Evolutionary conservation across 2,329 filamentous ascomycete species (phyloP).

Genomic region (Hirsutella minnesotensis): DNA sequence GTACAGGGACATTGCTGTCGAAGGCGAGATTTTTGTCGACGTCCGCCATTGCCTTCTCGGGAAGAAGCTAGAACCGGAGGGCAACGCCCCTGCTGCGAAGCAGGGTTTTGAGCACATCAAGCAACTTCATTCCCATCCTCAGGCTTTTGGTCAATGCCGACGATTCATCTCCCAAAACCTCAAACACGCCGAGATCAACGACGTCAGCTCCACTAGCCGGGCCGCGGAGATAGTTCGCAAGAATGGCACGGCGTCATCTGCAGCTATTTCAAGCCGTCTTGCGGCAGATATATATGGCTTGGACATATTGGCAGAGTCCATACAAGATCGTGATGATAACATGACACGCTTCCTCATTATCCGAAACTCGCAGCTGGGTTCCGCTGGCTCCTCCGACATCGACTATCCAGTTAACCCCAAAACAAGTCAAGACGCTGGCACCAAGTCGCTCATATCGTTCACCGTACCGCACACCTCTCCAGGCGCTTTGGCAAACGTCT

Average conservation of each 20-base stretch:
- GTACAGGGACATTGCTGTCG: slow-evolving; percentile 62
- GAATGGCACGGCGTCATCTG: slow-evolving; percentile 45
- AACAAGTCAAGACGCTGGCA: slow-evolving; percentile 12
- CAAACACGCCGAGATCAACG: slow-evolving; percentile 64
- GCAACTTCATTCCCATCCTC: slow-evolving; percentile 83
- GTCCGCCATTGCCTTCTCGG: slow-evolving; percentile 84
- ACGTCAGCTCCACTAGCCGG: slow-evolving; percentile 74
- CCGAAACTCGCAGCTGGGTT: slow-evolving; percentile 19
- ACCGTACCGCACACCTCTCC: slow-evolving; percentile 66
- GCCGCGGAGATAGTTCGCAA: slow-evolving; percentile 67
- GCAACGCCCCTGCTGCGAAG: slow-evolving; percentile 10
- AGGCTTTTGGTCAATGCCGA: slow-evolving; percentile 88
- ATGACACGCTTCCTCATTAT: slow-evolving; percentile 70
- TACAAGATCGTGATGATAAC: slow-evolving; percentile 67
- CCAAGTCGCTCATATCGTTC: slow-evolving; percentile 73
- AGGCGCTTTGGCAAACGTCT: slow-evolving; percentile 70
- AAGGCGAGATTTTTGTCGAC: slow-evolving; percentile 73
- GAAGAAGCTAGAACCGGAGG: slow-evolving; percentile 13
- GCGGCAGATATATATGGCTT: slow-evolving; percentile 60
- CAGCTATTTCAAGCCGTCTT: slow-evolving; percentile 66
- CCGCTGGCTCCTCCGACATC: slow-evolving; percentile 13
- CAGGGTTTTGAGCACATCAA: slow-evolving; percentile 48
- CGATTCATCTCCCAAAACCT: slow-evolving; percentile 60
- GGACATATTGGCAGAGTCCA: slow-evolving; percentile 54
- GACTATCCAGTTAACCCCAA: slow-evolving; percentile 12